Evolutionary conservation across 208 protist species (phyloP).

Genomic region (Leishmania tarentolae): DNA sequence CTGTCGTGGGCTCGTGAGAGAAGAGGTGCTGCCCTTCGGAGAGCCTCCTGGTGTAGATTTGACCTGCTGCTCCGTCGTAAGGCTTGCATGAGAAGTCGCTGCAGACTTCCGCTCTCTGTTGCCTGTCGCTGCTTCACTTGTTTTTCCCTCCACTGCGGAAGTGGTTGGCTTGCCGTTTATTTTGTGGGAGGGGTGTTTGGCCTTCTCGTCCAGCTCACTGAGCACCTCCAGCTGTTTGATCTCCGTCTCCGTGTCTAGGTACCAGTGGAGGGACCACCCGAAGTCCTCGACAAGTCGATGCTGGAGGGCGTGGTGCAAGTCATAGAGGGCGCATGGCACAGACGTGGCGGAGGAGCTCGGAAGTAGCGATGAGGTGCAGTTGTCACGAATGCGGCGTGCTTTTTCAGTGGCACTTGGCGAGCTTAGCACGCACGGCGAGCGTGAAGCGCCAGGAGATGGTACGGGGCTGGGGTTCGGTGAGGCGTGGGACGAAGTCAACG

Average conservation of each 20-base stretch:
- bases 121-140: not conserved
- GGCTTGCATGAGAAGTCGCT: not conserved
- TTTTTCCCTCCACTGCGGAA: not conserved
- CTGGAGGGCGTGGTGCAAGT: constrained; percentile 27
- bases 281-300: constrained; percentile 26
- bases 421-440: not conserved
- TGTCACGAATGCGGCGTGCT: not conserved
- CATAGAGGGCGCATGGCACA: constrained; percentile 23
- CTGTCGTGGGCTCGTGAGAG: constrained; percentile 11
- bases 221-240: constrained; percentile 17
- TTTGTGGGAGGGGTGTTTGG: not conserved
- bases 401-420: not conserved
- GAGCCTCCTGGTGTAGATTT: not conserved
- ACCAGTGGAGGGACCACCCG: constrained; percentile 32
- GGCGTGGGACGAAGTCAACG: not conserved
- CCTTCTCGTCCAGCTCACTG: constrained; percentile 16
- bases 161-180: not conserved
- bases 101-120: not conserved
- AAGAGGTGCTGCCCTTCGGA: not conserved
- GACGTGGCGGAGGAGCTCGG: constrained; percentile 8
- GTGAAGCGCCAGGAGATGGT: not conserved
- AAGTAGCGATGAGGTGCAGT: not conserved
- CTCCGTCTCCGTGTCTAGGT: constrained; percentile 28
- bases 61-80: not conserved
- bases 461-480: not conserved